Evolutionary conservation across 805 yeast genomes (phyloP), one percentile per base, ranked within the genome.

Genomic region (Monosporozyma servazzii): DNA sequence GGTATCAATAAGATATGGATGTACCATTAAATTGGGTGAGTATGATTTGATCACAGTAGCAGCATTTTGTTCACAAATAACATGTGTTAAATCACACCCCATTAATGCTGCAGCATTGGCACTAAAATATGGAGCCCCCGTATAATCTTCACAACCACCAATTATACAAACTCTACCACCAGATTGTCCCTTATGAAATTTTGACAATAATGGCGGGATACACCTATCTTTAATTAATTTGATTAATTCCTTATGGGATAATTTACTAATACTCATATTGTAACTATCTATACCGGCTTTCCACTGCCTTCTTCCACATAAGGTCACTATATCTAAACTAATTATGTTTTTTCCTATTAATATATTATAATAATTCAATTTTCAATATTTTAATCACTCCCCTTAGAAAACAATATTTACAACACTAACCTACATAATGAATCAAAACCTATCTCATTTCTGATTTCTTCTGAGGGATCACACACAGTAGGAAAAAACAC

Each of bases 41-140:
- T 93, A 93, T 29, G 83, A 70, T 68, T 91, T 91, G 62, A 91
- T 88, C 6, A 88, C 83, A 0, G 84, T 70, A 0, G 87, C 90
- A 0, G 97, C 97, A 30, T 72, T 69, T 48, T 71, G 67, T 57
- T 88, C 95, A 70, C 98, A 93, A n/a, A 93, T 75, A 9, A 91
- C 76, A 67, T 91, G 98, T 37, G 91, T 78, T 71, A 93, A 73
- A 64, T 91, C 99, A 49, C 89, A 84, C 0, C 99, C 99, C 48
- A 84, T 75, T 37, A 85, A 69, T 2, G 95, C 86, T 1, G 95
- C 80, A 0, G 96, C 86, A 64, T 86, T 84, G 5, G 95, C 86
- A 36, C 95, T 78, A 66, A 93, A 93, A 67, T 75, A 93, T 1
- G 98, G 98, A 0, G 99, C 99, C 0, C 99, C 99, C 0, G 97